phyloP scores from a whole-genome alignment of 306 rosid species.

The Arachis stenosperma region DNA sequence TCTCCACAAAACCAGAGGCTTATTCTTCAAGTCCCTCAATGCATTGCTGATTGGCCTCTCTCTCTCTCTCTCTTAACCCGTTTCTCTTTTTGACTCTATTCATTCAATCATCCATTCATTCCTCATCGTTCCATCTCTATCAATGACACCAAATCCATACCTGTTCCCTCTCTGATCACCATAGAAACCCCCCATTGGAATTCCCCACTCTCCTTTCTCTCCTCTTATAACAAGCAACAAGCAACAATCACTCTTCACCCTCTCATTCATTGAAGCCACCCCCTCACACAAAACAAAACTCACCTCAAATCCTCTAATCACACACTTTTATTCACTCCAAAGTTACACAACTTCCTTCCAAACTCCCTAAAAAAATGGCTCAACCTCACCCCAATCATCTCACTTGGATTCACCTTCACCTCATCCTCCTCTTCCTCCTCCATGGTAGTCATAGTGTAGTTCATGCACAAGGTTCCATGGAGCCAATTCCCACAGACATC shows the following conservation, averaged over 20 bases:
- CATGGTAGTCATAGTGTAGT: constrained; percentile 6
- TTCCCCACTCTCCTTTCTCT: constrained; percentile 6
- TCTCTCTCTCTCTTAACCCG: neutral
- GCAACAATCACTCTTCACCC: neutral
- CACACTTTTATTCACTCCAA: neutral
- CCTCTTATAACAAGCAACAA: constrained; percentile 12
- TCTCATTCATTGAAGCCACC: constrained; percentile 9
- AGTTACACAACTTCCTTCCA: constrained; percentile 6
- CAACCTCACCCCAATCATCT: neutral
- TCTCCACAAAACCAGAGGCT: constrained; percentile 28
- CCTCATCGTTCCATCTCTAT: neutral
- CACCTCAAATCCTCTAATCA: constrained; percentile 5
- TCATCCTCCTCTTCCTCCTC: neutral
- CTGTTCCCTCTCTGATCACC: neutral
- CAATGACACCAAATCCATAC: constrained; percentile 19
- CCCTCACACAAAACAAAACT: neutral
- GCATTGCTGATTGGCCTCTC: neutral
- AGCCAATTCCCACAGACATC: constrained; percentile 39
- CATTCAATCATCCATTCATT: neutral
- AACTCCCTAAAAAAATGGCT: constrained; percentile 13
- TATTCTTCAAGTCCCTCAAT: constrained; percentile 27
- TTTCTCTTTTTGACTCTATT: constrained; percentile 16
- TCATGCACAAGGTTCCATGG: constrained; percentile 49
- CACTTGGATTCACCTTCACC: constrained; percentile 22
- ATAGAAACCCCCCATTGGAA: neutral